Base-by-base conservation (phyloP, 352 stramenopile genomes). In the Pythium chondricola region DNA sequence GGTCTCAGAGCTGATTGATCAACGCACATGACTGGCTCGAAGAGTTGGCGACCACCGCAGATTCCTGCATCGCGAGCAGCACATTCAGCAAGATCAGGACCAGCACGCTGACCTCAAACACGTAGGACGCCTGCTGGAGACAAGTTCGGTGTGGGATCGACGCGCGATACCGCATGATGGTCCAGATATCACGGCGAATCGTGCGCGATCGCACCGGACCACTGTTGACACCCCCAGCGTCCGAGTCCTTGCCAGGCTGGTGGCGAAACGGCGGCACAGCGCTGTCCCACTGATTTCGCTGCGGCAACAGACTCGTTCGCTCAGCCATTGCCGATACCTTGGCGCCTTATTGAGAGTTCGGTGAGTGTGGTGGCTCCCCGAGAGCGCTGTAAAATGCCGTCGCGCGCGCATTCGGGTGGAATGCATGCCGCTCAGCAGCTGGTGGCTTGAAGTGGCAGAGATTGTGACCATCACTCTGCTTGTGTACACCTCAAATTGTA, bases 11-110 rank as follows among this genome's bases (percentile, higher is more conserved):
- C n/a, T n/a, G n/a, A n/a, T n/a, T n/a, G 17, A 48, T 14, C 4
- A 18, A 32, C 44, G 30, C 11, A 47, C 25, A 50, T 8, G 30
- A 43, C 47, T 48, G 32, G 18, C 43, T 30, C 22, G 43, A 38
- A 16, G 54, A 24, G 0, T 52, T 40, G 6, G 66, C 46, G 20
- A 71, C 51, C 26, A 65, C 37, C 31, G 44, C 58, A 24, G 73
- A 88, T 31, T 78, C 59, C 42, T 67, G 73, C 70, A 93, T 90
- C 20, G 78, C 77, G 10, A 93, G 58, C 38, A 85, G 47, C 18
- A 93, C 81, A 41, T 93, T 90, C 21, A 88, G 56, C 20, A 83
- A 61, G 50, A 93, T 89, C 38, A 93, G 68, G 24, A 79, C 65
- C 14, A 93, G 63, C 21, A 93, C 70, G 42, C 58, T 74, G 6